Conservation (phyloP, 331 rosid species). For the Acacia concinna region DNA sequence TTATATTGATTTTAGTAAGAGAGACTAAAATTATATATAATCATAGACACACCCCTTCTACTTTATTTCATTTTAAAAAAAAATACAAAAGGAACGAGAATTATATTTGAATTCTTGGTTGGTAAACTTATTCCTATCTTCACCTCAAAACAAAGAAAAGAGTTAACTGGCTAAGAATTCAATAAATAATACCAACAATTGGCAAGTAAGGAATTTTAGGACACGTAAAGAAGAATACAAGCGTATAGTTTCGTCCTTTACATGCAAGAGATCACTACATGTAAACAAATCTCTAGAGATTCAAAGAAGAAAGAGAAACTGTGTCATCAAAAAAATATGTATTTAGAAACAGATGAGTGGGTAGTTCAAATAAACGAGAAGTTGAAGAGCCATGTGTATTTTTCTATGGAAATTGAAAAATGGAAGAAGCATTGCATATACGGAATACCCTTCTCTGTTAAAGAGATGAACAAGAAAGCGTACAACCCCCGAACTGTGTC, state of each 20-base stretch:
- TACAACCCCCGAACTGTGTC: constrained; percentile 2
- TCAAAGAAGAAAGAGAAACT: background rate
- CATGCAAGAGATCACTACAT: background rate
- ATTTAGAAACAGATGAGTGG: background rate
- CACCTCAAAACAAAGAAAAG: background rate
- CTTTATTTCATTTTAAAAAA: no score
- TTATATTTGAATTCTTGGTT: no score
- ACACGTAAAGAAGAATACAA: background rate
- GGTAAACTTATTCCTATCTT: background rate
- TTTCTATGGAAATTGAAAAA: background rate
- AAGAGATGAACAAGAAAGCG: background rate
- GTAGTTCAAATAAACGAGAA: constrained; percentile 4
- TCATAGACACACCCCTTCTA: no score
- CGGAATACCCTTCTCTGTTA: background rate
- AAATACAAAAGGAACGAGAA: no score
- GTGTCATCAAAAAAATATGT: background rate
- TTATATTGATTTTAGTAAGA: no score
- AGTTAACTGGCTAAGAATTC: background rate
- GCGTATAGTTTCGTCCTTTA: background rate
- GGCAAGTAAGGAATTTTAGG: background rate
- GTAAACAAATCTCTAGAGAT: background rate
- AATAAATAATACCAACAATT: background rate
- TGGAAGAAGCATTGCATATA: constrained; percentile 13
- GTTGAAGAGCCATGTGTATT: background rate
- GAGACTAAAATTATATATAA: no score